phyloP scores from a whole-genome alignment of 305 asterid species.

The Ilex paraguariensis region DNA sequence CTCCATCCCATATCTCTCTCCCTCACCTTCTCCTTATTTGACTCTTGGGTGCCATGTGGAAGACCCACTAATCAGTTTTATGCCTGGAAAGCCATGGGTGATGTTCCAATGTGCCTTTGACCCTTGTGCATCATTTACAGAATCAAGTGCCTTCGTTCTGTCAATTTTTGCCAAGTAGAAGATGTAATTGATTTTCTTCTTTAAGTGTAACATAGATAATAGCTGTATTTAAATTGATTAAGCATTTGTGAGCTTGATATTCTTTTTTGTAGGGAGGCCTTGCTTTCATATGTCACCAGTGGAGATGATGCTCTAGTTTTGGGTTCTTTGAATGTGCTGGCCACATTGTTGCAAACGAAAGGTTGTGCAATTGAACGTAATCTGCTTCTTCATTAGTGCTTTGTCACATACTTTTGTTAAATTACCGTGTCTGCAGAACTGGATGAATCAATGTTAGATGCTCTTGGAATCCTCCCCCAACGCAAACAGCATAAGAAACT shows the following conservation, averaged over 20 bases:
- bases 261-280: constrained; percentile 65
- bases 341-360: constrained; percentile 93
- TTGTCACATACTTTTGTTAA: constrained; percentile 20
- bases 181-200: too few species aligned
- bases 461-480: constrained; percentile 97
- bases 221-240: background rate
- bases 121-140: background rate
- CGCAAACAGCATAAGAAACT: constrained; percentile 92
- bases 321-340: constrained; percentile 82
- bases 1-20: too few species aligned
- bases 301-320: constrained; percentile 88
- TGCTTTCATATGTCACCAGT: constrained; percentile 70
- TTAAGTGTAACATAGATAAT: background rate
- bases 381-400: constrained; percentile 9
- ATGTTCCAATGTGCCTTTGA: background rate
- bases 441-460: constrained; percentile 93
- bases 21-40: too few species aligned
- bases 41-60: too few species aligned
- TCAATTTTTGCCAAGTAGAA: too few species aligned
- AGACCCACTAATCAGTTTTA: background rate
- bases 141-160: background rate
- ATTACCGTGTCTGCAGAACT: constrained; percentile 54
- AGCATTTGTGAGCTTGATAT: constrained; percentile 9
- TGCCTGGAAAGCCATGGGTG: background rate
- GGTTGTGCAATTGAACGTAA: constrained; percentile 39